Evolutionary conservation across 163 green algal genomes (phyloP).

Genomic region (Botryococcus braunii): DNA sequence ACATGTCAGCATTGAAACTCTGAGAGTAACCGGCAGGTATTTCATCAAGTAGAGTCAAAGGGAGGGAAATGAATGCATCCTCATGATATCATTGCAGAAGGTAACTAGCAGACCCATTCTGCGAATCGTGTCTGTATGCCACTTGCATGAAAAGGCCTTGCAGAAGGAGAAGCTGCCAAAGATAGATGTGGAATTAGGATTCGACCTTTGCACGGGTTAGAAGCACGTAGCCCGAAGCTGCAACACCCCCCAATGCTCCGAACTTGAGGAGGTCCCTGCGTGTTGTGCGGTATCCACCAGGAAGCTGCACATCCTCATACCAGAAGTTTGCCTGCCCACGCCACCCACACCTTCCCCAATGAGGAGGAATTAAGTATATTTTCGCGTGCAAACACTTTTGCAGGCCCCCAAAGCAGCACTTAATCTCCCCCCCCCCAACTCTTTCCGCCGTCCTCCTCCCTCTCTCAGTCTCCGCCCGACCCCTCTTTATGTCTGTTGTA

Average conservation of each 20-base stretch:
- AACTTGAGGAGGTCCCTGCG: conserved; percentile 45
- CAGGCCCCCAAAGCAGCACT: neutral
- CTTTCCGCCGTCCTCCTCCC: neutral
- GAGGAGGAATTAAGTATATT: too few relatives aligned
- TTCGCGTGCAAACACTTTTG: too few relatives aligned
- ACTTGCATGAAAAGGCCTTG: neutral
- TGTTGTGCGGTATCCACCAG: conserved; percentile 39
- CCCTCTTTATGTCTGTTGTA: too few relatives aligned
- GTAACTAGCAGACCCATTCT: neutral
- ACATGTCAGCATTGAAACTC: too few relatives aligned
- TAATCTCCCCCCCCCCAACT: neutral
- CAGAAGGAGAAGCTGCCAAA: neutral
- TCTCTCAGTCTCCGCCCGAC: neutral
- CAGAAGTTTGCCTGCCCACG: neutral
- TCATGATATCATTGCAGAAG: neutral
- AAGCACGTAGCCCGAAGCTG: conserved; percentile 29
- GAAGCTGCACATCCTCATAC: conserved; percentile 27
- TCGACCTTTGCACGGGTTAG: conserved; percentile 28
- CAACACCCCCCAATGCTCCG: conserved; percentile 16
- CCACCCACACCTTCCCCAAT: neutral
- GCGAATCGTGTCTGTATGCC: neutral
- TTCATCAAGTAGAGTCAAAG: too few relatives aligned
- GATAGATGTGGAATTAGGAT: neutral
- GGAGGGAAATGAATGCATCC: neutral
- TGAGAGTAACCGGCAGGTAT: too few relatives aligned